Evolutionary conservation across 306 rosid species (phyloP).

Genomic region (Trifolium repens): DNA sequence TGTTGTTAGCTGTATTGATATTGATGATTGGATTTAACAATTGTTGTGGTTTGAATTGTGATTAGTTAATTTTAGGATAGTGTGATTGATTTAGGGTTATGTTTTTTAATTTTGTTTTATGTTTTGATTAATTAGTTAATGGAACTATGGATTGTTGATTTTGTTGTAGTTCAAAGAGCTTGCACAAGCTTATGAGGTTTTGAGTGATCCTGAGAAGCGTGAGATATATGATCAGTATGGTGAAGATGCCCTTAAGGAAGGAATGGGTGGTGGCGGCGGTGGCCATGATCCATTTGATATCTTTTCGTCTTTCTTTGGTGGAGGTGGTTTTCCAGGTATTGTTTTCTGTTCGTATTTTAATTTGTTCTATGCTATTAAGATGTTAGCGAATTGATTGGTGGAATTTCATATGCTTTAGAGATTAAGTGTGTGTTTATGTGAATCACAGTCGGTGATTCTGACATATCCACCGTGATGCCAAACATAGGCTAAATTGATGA

Average conservation of each 20-base stretch:
- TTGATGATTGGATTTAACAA: not conserved
- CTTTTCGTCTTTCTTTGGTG: slow-evolving; percentile 77
- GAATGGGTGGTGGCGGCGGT: slow-evolving; percentile 69
- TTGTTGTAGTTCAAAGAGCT: slow-evolving; percentile 75
- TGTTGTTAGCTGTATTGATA: too few relatives aligned
- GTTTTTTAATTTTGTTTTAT: not conserved
- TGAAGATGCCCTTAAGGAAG: slow-evolving; percentile 95
- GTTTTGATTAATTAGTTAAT: not conserved
- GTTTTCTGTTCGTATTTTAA: not conserved
- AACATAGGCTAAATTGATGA: too few relatives aligned
- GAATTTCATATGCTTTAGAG: too few relatives aligned
- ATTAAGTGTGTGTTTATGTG: too few relatives aligned
- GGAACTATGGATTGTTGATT: not conserved
- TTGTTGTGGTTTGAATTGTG: not conserved
- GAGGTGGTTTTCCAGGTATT: slow-evolving; percentile 53
- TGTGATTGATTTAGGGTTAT: slow-evolving; percentile 8
- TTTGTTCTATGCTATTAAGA: not conserved
- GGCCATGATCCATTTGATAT: slow-evolving; percentile 87
- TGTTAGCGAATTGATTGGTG: too few relatives aligned
- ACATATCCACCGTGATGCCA: too few relatives aligned
- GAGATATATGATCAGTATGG: slow-evolving; percentile 85
- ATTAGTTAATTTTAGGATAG: not conserved
- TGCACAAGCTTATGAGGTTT: slow-evolving; percentile 85
- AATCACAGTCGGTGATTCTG: too few relatives aligned
- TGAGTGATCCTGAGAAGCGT: slow-evolving; percentile 89